Conservation (phyloP, 148 eudicot genomes). For the Silene latifolia region DNA sequence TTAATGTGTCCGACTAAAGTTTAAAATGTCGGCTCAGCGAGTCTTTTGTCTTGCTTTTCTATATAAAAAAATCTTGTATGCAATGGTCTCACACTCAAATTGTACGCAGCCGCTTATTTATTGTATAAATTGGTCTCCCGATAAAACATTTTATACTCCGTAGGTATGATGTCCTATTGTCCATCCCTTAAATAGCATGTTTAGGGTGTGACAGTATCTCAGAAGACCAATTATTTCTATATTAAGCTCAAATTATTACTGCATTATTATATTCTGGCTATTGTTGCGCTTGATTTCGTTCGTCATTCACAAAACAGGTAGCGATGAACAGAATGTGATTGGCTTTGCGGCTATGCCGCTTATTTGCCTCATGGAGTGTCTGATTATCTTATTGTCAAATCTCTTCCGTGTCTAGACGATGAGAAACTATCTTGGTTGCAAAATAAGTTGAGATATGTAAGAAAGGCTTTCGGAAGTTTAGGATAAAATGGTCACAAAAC, state of each 20-base stretch:
- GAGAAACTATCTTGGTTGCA: background rate
- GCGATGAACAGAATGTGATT: no score
- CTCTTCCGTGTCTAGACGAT: background rate
- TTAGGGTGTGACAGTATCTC: background rate
- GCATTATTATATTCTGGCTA: background rate
- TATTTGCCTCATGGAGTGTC: no score
- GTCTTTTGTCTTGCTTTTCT: no score
- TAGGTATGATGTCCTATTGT: background rate
- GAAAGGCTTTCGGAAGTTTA: background rate
- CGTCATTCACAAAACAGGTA: no score
- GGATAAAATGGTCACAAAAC: background rate
- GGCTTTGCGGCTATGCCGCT: no score
- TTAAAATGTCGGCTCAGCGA: background rate
- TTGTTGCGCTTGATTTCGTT: no score
- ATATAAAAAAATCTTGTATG: no score
- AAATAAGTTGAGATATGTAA: background rate
- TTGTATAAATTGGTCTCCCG: no score
- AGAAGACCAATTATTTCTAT: slow-evolving; percentile 5
- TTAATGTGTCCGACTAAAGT: background rate
- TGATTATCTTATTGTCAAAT: background rate
- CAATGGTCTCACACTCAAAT: no score
- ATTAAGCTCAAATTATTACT: background rate
- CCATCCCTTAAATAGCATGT: background rate
- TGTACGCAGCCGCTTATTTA: no score
- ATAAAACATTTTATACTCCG: no score